phyloP scores from a whole-genome alignment of 179 eudicot genomes.

The Camellia oleifera region DNA sequence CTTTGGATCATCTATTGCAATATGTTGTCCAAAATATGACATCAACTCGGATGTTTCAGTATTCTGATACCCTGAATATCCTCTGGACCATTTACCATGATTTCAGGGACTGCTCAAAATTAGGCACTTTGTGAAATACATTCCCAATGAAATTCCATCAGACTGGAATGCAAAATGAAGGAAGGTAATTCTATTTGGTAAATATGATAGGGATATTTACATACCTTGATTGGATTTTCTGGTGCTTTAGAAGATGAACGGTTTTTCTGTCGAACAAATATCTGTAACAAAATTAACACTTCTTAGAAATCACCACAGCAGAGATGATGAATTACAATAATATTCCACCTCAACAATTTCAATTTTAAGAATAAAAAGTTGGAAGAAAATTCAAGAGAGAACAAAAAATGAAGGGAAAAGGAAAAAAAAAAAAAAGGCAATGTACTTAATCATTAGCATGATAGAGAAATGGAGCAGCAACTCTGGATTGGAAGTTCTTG shows the following conservation, averaged over 20 bases:
- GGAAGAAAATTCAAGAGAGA: background rate
- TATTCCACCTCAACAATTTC: background rate
- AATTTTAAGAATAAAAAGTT: background rate
- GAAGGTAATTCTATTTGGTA: background rate
- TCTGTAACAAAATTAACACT: conserved; percentile 45
- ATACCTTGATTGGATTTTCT: conserved; percentile 95
- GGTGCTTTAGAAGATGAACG: conserved; percentile 93
- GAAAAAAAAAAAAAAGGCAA: background rate
- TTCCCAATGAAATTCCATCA: background rate
- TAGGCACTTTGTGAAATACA: background rate
- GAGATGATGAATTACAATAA: background rate
- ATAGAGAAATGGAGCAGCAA: background rate
- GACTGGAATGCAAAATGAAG: background rate
- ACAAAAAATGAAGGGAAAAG: background rate
- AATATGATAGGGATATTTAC: background rate
- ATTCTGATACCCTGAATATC: background rate
- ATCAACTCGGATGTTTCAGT: background rate
- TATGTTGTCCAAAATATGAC: background rate
- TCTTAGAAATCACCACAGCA: conserved; percentile 9
- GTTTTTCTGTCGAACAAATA: conserved; percentile 87
- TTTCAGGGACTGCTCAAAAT: background rate
- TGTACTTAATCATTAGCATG: background rate
- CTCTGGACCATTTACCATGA: background rate
- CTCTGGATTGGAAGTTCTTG: background rate
- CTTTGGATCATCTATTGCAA: conserved; percentile 1